phyloP scores from a whole-genome alignment of 208 protist genomes.

The Crithidia acanthocephali region DNA sequence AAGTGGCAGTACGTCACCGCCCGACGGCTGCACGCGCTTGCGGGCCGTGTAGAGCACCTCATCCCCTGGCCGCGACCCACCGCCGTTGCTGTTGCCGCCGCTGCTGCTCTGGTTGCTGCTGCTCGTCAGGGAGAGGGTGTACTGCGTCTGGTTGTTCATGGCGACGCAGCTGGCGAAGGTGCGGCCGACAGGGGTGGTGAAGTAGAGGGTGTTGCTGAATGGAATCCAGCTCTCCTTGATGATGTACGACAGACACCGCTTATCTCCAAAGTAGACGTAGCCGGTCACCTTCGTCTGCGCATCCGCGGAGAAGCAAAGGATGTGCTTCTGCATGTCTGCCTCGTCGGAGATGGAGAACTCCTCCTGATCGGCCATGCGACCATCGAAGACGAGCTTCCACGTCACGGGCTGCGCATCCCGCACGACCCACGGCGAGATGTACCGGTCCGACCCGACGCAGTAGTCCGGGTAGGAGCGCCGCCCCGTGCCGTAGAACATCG shows the following conservation, averaged over 20 bases:
- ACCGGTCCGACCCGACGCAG: conserved; percentile 49
- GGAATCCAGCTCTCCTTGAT: conserved; percentile 80
- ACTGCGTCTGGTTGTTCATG: conserved; percentile 39
- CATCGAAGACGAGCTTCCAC: conserved; percentile 66
- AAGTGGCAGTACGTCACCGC: not conserved
- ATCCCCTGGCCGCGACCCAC: conserved; percentile 4
- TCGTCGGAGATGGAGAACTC: conserved; percentile 57
- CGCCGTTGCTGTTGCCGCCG: not conserved
- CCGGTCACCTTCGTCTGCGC: conserved; percentile 46
- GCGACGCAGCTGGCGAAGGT: conserved; percentile 55
- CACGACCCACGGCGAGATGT: conserved; percentile 70
- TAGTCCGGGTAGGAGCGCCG: conserved; percentile 78
- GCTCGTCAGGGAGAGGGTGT: conserved; percentile 34
- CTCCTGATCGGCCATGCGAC: conserved; percentile 53
- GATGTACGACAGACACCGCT: conserved; percentile 48
- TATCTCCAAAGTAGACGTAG: conserved; percentile 71
- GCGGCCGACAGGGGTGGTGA: conserved; percentile 51
- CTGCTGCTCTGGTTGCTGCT: conserved; percentile 3
- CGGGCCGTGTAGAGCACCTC: conserved; percentile 39
- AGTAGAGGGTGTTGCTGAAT: conserved; percentile 69
- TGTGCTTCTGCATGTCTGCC: conserved; percentile 33
- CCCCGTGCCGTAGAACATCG: conserved; percentile 55
- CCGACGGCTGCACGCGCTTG: conserved; percentile 15
- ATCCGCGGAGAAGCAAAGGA: conserved; percentile 58
- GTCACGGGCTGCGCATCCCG: conserved; percentile 51